A percentile compares a stretch with the other conserved stretches of the same genome.
phyloP scores from a whole-genome alignment of 352 stramenopile species.

The Phytopythium sindhum region DNA sequence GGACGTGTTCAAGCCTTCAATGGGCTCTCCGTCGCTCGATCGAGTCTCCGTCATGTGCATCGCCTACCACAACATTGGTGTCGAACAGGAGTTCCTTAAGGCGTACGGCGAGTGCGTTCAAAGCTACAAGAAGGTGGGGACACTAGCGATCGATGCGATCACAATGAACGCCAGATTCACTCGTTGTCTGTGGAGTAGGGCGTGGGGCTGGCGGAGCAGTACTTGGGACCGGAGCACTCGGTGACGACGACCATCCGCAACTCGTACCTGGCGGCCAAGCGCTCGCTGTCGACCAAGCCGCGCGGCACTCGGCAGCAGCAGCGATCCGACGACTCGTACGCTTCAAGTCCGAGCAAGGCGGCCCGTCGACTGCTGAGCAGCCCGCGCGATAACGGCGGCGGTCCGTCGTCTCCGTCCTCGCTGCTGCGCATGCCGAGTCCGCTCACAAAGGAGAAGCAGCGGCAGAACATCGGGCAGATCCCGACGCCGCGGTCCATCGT shows the following conservation, averaged over 20 bases:
- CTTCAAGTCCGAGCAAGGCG: conserved; percentile 25
- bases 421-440: conserved; percentile 44
- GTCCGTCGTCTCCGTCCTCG: conserved; percentile 7
- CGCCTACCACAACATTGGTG: conserved; percentile 94
- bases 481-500: conserved; percentile 54
- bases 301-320: conserved; percentile 1
- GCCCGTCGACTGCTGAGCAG: conserved; percentile 27
- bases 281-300: conserved; percentile 41
- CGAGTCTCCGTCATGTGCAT: conserved; percentile 92
- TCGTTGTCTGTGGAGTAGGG: conserved; percentile 27
- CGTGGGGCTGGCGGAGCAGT: conserved; percentile 85
- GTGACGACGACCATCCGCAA: conserved; percentile 90
- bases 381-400: conserved; percentile 16
- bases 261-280: conserved; percentile 81
- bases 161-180: neutral
- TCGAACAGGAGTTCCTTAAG: conserved; percentile 94
- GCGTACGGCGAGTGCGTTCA: conserved; percentile 76
- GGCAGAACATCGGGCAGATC: conserved; percentile 19
- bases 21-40: conserved; percentile 38
- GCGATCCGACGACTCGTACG: neutral
- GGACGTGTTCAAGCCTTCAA: conserved; percentile 62
- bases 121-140: conserved; percentile 84
- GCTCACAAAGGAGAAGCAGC: conserved; percentile 37
- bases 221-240: conserved; percentile 84
- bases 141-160: neutral